Conservation (phyloP, 805 yeast genomes). For the Wickerhamiella azymoides region DNA sequence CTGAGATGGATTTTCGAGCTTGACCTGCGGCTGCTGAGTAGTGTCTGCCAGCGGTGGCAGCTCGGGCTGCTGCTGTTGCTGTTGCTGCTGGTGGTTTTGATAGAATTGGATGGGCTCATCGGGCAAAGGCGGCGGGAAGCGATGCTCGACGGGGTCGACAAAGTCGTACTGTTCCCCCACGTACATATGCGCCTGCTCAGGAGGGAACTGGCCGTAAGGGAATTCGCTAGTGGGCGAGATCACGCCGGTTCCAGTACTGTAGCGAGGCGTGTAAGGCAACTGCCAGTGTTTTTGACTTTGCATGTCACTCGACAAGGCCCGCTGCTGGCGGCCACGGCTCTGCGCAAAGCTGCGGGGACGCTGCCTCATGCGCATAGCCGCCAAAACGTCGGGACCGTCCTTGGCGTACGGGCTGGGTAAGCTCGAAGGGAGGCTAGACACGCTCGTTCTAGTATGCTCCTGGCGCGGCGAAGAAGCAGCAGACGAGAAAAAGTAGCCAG, state of each 20-base stretch:
- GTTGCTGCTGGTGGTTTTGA: neutral
- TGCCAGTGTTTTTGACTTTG: neutral
- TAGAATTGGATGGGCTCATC: neutral
- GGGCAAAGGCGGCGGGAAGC: neutral
- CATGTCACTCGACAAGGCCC: neutral
- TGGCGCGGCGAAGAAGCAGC: neutral
- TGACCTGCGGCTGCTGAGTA: no score
- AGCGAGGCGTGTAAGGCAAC: neutral
- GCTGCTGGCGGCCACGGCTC: neutral
- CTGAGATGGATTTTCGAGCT: no score
- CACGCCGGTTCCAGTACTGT: neutral
- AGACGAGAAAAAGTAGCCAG: neutral
- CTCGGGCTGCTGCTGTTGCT: neutral
- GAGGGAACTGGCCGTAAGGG: neutral
- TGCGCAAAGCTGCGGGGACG: neutral
- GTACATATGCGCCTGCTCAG: neutral
- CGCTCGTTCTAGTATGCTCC: neutral
- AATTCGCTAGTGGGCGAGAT: neutral
- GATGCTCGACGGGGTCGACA: neutral
- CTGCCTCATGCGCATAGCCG: slow-evolving; percentile 1
- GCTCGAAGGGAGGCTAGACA: neutral
- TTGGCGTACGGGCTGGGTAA: slow-evolving; percentile 1
- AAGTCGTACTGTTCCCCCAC: neutral
- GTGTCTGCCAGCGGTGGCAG: no score
- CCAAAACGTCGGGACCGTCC: slow-evolving; percentile 4